phyloP scores from a whole-genome alignment of 2,329 filamentous ascomycete genomes.

The Fusarium hainanense region DNA sequence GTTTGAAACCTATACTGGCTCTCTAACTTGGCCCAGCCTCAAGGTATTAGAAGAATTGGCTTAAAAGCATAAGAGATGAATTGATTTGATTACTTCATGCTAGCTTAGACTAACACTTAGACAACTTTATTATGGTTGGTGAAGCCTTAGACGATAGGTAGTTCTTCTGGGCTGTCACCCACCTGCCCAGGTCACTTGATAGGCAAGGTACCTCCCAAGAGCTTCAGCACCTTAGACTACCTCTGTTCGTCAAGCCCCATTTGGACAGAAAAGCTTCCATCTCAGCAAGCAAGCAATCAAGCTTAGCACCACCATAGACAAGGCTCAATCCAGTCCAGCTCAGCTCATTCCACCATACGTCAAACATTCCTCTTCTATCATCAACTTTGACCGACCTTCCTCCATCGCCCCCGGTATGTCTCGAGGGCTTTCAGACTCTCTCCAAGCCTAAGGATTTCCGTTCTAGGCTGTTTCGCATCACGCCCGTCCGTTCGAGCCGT shows the following conservation, averaged over 20 bases:
- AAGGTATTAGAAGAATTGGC: no score
- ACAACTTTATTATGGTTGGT: no score
- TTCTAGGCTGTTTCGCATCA: slow-evolving; percentile 31
- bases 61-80: no score
- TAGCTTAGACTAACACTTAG: no score
- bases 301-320: slow-evolving; percentile 19
- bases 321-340: slow-evolving; percentile 39
- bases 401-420: slow-evolving; percentile 31
- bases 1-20: slow-evolving; percentile 22
- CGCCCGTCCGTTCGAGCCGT: slow-evolving; percentile 24
- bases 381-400: slow-evolving; percentile 41
- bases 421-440: slow-evolving; percentile 28
- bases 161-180: no score
- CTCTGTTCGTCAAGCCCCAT: slow-evolving; percentile 34
- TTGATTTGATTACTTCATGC: no score
- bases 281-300: slow-evolving; percentile 28
- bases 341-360: slow-evolving; percentile 46
- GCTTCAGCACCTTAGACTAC: slow-evolving; percentile 14
- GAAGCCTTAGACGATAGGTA: no score
- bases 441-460: slow-evolving; percentile 33
- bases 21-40: slow-evolving; percentile 23
- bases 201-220: slow-evolving; percentile 17
- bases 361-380: slow-evolving; percentile 46
- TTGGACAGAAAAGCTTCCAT: slow-evolving; percentile 33
- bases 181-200: slow-evolving; percentile 32